These are phyloP conservation scores for Pythium aristosporum DNA, from an alignment of 352 stramenopile genomes.

Conservation along the genomic window DNA sequence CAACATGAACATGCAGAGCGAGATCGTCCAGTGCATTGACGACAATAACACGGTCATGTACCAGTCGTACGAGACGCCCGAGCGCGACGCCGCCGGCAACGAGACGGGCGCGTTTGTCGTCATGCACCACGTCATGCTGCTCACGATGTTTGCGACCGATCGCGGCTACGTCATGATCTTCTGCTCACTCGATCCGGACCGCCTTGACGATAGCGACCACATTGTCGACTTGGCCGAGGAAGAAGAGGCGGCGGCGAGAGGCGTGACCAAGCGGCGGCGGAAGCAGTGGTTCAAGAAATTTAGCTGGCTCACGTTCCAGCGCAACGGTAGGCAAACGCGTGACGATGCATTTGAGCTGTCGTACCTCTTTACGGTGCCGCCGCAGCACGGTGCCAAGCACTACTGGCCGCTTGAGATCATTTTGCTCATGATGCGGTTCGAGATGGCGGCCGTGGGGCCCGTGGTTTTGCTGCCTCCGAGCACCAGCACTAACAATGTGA, in stretches of 20 bases:
- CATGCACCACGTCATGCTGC: conserved; percentile 29
- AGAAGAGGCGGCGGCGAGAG: conserved; percentile 15
- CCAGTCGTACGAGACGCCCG: conserved; percentile 32
- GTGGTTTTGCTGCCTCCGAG: conserved; percentile 17
- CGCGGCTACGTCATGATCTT: conserved; percentile 26
- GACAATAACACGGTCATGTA: conserved; percentile 41
- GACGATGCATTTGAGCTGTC: conserved; percentile 16
- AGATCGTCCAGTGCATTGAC: conserved; percentile 35
- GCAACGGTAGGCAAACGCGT: conserved; percentile 1
- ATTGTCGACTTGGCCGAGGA: conserved; percentile 25
- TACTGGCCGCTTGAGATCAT: conserved; percentile 36
- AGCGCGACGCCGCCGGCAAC: conserved; percentile 21
- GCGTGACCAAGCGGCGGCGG: conserved; percentile 4
- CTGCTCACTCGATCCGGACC: conserved; percentile 22
- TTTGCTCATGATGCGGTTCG: conserved; percentile 26
- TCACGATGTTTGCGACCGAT: conserved; percentile 22
- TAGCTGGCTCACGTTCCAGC: conserved; percentile 31
- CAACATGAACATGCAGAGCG: conserved; percentile 36
- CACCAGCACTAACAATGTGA: not conserved
- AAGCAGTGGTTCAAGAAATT: conserved; percentile 32
- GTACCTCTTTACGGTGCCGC: conserved; percentile 29
- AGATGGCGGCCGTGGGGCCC: conserved; percentile 16
- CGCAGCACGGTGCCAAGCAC: conserved; percentile 13
- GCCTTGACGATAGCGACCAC: conserved; percentile 22
- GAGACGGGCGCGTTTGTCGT: conserved; percentile 19